Conservation (phyloP, 73 alveolate species). For the Symbiodinium pilosum region DNA sequence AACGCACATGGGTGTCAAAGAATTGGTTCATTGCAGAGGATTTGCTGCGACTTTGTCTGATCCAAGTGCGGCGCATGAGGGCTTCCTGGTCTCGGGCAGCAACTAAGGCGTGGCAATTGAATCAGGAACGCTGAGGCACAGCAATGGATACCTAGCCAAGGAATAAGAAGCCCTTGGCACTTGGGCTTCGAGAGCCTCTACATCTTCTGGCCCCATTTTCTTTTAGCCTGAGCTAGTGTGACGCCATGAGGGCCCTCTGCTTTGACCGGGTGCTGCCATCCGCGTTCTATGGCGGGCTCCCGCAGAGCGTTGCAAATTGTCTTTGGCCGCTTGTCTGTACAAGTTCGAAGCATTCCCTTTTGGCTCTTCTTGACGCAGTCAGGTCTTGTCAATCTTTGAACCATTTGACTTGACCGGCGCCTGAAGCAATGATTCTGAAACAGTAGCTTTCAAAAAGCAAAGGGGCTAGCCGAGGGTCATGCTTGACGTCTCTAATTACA, state of each 20-base stretch:
- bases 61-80: background rate
- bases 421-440: too few species aligned
- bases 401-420: background rate
- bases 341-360: background rate
- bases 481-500: too few species aligned
- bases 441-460: too few species aligned
- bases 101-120: background rate
- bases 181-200: too few species aligned
- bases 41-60: background rate
- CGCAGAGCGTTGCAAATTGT: background rate
- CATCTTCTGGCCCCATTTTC: too few species aligned
- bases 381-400: background rate
- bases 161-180: too few species aligned
- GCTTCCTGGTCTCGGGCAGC: background rate
- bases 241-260: too few species aligned
- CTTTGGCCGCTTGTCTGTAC: slow-evolving; percentile 7
- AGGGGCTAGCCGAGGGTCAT: too few species aligned
- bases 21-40: background rate
- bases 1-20: background rate
- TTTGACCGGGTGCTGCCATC: background rate
- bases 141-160: too few species aligned
- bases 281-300: background rate
- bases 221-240: too few species aligned
- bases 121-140: background rate
- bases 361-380: background rate